Evolutionary conservation across 2,329 filamentous ascomycete species (phyloP).

Genomic region (Cladosporium sp.): DNA sequence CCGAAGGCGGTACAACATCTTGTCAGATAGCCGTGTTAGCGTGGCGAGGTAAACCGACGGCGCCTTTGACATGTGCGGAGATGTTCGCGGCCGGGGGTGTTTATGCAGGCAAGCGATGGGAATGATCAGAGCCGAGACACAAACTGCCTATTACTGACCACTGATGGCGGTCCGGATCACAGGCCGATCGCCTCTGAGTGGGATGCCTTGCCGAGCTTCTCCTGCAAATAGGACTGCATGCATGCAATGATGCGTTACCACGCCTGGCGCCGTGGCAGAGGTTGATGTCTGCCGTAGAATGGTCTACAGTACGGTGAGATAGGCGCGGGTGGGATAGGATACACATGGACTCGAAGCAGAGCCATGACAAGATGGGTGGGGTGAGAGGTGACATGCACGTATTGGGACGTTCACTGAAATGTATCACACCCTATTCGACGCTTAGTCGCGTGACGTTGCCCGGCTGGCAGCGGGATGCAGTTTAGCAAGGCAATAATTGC

Average conservation of each 20-base stretch:
- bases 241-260: slow-evolving; percentile 9
- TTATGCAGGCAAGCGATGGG: not conserved
- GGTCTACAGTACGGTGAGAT: slow-evolving; percentile 6
- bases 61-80: slow-evolving; percentile 10
- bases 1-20: slow-evolving; percentile 1
- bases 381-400: too few relatives aligned
- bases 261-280: slow-evolving; percentile 3
- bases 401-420: too few relatives aligned
- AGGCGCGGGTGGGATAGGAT: not conserved
- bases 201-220: slow-evolving; percentile 6
- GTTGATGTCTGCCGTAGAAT: slow-evolving; percentile 3
- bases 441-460: too few relatives aligned
- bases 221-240: slow-evolving; percentile 8
- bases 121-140: slow-evolving; percentile 5
- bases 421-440: too few relatives aligned
- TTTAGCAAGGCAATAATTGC: too few relatives aligned
- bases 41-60: slow-evolving; percentile 11
- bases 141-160: not conserved
- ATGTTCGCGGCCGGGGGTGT: slow-evolving; percentile 5
- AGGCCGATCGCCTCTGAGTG: not conserved
- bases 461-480: too few relatives aligned
- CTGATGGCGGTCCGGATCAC: slow-evolving; percentile 3
- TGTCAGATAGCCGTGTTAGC: not conserved
- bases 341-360: too few relatives aligned
- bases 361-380: too few relatives aligned